Base-by-base conservation (phyloP, 2,329 filamentous ascomycete species). In the Exophiala bonariae region DNA sequence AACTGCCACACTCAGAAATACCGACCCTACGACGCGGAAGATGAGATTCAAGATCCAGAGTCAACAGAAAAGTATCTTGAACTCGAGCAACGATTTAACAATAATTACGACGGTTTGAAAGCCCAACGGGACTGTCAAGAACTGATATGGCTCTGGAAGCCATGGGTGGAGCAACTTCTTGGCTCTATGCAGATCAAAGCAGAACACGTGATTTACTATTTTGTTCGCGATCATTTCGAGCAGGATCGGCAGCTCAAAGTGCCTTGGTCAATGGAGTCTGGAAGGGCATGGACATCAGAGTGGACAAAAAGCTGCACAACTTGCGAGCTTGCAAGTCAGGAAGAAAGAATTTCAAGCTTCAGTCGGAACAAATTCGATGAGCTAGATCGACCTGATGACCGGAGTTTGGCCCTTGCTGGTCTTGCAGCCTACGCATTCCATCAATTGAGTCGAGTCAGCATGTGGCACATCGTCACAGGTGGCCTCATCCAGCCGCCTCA, bases 391-490 rank as follows among this genome's bases (percentile, higher is more conserved):
- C 52, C 52, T 16, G 37, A 42, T 28, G 44, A 50, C 32, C 45
- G 43, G 14, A 52, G 10, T n/a, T 38, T 58, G 23, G 51, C 38
- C 23, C 17, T 50, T 18, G 50, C 47, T 4, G 52, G 45, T 14
- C 36, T 50, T 10, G 23, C 38, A 11, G 52, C 52, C 16, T 40
- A 47, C 28, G 50, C 49, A 23, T 55, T 60, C 23, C 35, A 49
- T 18, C 37, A 53, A 10, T n/a, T 44, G 26, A 43, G 41, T 19
- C 22, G 38, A 11, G 40, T 58, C 14, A 56, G 55, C 35, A 34
- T 59, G 13, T 59, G 56, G 58, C 58, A 60, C 43, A 32, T 59
- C 41, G 47, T 52, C 13, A 13, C 44, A 6, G 48, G 47, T 22
- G 49, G 50, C 4, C 30, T 46, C 18, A 18, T 45, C 13, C 40